Conservation (phyloP, 1,284 basidiomycete species). For the Pholiota adiposa region DNA sequence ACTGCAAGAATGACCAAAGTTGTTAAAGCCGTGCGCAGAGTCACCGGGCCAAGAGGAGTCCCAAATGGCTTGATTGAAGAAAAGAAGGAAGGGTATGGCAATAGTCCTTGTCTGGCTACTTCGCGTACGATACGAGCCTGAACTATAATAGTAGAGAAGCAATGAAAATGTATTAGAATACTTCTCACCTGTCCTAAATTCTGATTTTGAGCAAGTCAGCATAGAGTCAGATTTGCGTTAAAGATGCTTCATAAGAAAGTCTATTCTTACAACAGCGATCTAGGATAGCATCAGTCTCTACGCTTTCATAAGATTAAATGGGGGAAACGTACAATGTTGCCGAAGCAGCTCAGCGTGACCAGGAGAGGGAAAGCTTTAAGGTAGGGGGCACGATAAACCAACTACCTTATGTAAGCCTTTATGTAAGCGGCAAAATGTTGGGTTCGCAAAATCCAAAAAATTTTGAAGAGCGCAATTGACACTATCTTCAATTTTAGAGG, state of each 20-base stretch:
- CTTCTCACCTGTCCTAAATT: slow-evolving; percentile 29
- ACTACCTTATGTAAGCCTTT: too few species aligned
- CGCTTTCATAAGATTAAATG: background rate
- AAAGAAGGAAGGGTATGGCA: slow-evolving; percentile 36
- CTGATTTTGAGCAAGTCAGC: slow-evolving; percentile 12
- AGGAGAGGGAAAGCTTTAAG: slow-evolving; percentile 32
- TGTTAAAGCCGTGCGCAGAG: slow-evolving; percentile 30
- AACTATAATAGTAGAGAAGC: background rate
- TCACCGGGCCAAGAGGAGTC: slow-evolving; percentile 34
- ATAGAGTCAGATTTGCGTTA: background rate
- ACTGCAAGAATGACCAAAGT: slow-evolving; percentile 30
- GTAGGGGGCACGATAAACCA: too few species aligned
- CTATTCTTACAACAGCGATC: slow-evolving; percentile 33
- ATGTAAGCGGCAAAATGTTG: too few species aligned
- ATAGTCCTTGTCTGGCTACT: slow-evolving; percentile 36
- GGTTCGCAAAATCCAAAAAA: too few species aligned
- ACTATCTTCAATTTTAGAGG: too few species aligned
- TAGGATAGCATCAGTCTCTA: slow-evolving; percentile 11
- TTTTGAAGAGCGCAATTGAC: too few species aligned
- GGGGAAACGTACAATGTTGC: slow-evolving; percentile 34
- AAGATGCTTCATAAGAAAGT: background rate
- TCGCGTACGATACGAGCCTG: slow-evolving; percentile 37
- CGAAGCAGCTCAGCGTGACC: slow-evolving; percentile 37
- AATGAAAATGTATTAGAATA: background rate
- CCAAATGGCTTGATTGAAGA: slow-evolving; percentile 36